Conservation (phyloP, 352 stramenopile genomes). For the Globisporangium mamillatum region DNA sequence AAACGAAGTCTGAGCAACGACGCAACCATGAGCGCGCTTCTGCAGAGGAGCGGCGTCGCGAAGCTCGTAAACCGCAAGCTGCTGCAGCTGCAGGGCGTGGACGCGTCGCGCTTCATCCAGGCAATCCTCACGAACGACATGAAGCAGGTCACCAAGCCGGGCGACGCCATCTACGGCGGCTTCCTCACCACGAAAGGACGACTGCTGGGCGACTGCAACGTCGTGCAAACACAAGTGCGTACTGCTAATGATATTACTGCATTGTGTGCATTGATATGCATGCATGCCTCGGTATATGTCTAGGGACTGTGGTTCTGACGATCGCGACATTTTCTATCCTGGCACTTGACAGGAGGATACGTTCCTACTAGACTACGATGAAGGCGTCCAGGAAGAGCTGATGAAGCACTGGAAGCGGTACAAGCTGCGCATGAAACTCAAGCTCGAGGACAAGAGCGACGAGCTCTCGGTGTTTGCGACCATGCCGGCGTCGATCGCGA, state of each 20-base stretch:
- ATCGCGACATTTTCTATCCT: not conserved
- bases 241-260: not conserved
- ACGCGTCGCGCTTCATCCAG: slow-evolving; percentile 76
- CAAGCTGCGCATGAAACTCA: slow-evolving; percentile 84
- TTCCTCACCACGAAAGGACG: slow-evolving; percentile 82
- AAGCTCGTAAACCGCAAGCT: slow-evolving; percentile 50
- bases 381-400: slow-evolving; percentile 46
- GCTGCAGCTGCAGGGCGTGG: slow-evolving; percentile 66
- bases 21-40: slow-evolving; percentile 20
- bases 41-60: slow-evolving; percentile 40
- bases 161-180: slow-evolving; percentile 69
- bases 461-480: slow-evolving; percentile 43
- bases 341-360: slow-evolving; percentile 37
- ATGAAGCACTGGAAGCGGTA: slow-evolving; percentile 87
- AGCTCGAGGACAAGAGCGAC: slow-evolving; percentile 67
- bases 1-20: not conserved
- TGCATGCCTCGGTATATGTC: not conserved
- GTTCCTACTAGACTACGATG: slow-evolving; percentile 75
- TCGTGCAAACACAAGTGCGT: slow-evolving; percentile 57
- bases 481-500: slow-evolving; percentile 43
- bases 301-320: not conserved
- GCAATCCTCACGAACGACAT: slow-evolving; percentile 86
- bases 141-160: slow-evolving; percentile 42
- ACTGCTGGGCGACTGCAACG: slow-evolving; percentile 71
- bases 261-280: not conserved